These are phyloP conservation scores for Rachicladosporium sp. DNA, from an alignment of 2,329 filamentous ascomycete species.

Conservation along the genomic window DNA sequence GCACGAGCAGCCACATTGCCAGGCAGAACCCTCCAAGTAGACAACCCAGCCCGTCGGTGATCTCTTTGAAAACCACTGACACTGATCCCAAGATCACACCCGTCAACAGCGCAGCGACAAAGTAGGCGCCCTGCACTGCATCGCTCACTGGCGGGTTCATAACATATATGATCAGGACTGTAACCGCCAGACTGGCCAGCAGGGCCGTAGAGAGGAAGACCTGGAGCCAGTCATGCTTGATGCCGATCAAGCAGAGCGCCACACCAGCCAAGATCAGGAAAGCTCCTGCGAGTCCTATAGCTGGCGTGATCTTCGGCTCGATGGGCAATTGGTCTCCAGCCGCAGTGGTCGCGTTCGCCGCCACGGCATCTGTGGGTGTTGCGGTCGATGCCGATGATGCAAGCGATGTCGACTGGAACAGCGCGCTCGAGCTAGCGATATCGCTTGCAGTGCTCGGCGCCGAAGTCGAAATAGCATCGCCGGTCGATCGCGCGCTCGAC, in stretches of 20 bases:
- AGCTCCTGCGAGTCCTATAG: constrained; percentile 64
- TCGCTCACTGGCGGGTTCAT: constrained; percentile 66
- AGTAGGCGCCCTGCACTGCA: constrained; percentile 72
- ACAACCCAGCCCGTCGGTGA: constrained; percentile 75
- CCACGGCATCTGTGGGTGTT: not conserved
- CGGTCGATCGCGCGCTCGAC: no score
- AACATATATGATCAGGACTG: constrained; percentile 75
- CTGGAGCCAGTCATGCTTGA: constrained; percentile 66
- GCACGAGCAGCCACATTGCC: constrained; percentile 78
- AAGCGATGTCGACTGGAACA: no score
- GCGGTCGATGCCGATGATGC: not conserved
- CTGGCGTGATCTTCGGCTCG: constrained; percentile 63
- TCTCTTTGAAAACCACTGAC: constrained; percentile 67
- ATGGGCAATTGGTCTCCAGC: constrained; percentile 45
- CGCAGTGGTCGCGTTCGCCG: no score
- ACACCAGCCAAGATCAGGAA: constrained; percentile 63
- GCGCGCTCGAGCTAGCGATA: no score
- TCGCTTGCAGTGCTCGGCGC: no score
- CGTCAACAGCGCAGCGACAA: constrained; percentile 64
- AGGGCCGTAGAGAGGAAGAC: constrained; percentile 71
- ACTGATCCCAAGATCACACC: constrained; percentile 62
- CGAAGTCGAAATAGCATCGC: no score
- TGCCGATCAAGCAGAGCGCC: constrained; percentile 62
- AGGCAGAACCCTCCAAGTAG: constrained; percentile 76
- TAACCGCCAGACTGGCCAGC: constrained; percentile 58